Conservation (phyloP, 2,329 filamentous ascomycete genomes). For the Xylariaceae sp. region DNA sequence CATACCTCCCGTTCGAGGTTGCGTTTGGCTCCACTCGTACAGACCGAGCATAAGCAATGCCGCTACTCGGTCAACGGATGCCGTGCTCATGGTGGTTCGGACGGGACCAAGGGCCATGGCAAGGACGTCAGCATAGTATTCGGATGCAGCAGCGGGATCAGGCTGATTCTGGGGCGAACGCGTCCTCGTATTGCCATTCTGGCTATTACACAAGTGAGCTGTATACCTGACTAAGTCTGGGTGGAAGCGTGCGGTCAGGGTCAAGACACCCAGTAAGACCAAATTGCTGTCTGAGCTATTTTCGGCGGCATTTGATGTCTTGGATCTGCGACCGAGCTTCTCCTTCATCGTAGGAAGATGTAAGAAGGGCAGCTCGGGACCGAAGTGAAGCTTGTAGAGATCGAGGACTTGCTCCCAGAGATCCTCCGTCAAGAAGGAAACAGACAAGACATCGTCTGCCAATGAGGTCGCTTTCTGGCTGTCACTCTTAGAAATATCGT, state of each 20-base stretch:
- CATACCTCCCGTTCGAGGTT: constrained; percentile 44
- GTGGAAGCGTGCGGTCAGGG: constrained; percentile 65
- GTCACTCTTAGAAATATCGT: constrained; percentile 39
- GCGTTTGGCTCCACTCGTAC: constrained; percentile 65
- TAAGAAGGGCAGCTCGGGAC: constrained; percentile 66
- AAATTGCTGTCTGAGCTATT: constrained; percentile 47
- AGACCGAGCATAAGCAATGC: constrained; percentile 65
- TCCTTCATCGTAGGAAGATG: constrained; percentile 60
- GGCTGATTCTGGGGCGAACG: constrained; percentile 33
- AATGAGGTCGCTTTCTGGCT: constrained; percentile 34
- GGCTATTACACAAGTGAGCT: constrained; percentile 36
- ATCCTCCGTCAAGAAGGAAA: constrained; percentile 55
- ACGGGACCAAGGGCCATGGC: constrained; percentile 45
- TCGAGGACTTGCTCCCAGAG: constrained; percentile 66
- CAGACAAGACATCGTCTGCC: constrained; percentile 56
- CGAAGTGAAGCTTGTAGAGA: constrained; percentile 66
- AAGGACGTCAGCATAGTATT: constrained; percentile 59
- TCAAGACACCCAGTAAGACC: constrained; percentile 60
- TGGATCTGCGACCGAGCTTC: constrained; percentile 41
- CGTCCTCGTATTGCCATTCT: constrained; percentile 33
- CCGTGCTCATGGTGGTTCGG: constrained; percentile 43
- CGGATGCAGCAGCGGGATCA: constrained; percentile 53
- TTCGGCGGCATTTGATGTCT: constrained; percentile 34
- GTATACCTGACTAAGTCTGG: constrained; percentile 53
- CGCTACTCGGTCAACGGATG: constrained; percentile 60